These are phyloP conservation scores for Scheffersomyces illinoinensis DNA, from an alignment of 1,139 yeast species.

Conservation along the genomic window DNA sequence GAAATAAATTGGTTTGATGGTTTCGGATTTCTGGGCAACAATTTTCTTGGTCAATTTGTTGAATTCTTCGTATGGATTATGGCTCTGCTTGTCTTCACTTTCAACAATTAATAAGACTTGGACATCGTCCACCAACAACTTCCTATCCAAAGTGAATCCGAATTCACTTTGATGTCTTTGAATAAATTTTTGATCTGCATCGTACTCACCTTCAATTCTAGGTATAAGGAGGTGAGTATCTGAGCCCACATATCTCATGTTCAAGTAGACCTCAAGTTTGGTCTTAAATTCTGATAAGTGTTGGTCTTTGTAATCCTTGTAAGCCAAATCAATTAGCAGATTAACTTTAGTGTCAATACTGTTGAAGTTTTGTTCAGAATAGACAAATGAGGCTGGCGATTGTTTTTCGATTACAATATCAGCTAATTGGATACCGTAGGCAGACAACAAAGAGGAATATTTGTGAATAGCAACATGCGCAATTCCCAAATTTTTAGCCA, in stretches of 20 bases:
- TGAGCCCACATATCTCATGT: constrained; percentile 83
- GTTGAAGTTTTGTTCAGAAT: constrained; percentile 15
- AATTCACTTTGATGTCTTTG: constrained; percentile 38
- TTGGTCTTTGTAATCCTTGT: constrained; percentile 34
- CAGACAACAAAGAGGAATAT: constrained; percentile 46
- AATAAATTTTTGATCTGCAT: constrained; percentile 30
- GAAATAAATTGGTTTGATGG: constrained; percentile 26
- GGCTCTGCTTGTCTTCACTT: constrained; percentile 27
- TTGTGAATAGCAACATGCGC: constrained; percentile 42
- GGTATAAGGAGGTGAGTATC: constrained; percentile 79
- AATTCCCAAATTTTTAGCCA: constrained; percentile 42
- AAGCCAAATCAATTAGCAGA: constrained; percentile 25
- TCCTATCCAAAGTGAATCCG: constrained; percentile 42
- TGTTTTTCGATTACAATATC: constrained; percentile 61
- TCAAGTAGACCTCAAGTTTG: constrained; percentile 61
- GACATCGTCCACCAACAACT: constrained; percentile 77
- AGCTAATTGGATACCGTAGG: constrained; percentile 46
- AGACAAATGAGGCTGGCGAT: constrained; percentile 49
- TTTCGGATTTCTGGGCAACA: constrained; percentile 4
- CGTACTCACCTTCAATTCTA: constrained; percentile 17
- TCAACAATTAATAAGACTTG: constrained; percentile 52
- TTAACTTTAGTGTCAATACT: constrained; percentile 27
- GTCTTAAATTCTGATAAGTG: constrained; percentile 26
- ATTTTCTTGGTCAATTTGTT: constrained; percentile 8
- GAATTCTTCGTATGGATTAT: constrained; percentile 38